A percentile compares a stretch with the other conserved stretches of the same genome.
Evolutionary conservation across 2,329 filamentous ascomycete species (phyloP).

Genomic region (Penicillium sclerotiorum): DNA sequence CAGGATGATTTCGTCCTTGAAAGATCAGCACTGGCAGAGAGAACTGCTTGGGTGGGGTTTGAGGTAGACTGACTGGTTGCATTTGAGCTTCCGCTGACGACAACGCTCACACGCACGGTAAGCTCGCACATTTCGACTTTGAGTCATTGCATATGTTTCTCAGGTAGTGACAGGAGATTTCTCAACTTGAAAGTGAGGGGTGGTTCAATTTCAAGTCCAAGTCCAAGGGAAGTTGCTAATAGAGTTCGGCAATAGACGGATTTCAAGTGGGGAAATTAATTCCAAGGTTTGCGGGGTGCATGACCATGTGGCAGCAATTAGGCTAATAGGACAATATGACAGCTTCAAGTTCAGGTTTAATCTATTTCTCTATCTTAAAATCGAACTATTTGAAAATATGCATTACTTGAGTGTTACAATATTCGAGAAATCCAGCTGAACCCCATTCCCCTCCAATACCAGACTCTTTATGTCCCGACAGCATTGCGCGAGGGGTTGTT

Average conservation of each 20-base stretch:
- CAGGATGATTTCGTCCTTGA: constrained; percentile 1
- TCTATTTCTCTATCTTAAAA: too few relatives aligned
- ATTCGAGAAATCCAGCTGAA: constrained; percentile 36
- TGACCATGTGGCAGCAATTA: too few relatives aligned
- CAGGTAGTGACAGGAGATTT: background rate
- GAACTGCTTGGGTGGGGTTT: background rate
- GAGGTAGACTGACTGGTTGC: constrained; percentile 12
- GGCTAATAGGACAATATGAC: too few relatives aligned
- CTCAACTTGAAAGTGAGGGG: background rate
- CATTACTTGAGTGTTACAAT: constrained; percentile 35
- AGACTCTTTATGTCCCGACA: constrained; percentile 53
- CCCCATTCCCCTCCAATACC: constrained; percentile 52
- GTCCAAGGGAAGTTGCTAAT: background rate
- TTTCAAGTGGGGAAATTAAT: too few relatives aligned
- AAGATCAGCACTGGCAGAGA: background rate
- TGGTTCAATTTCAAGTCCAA: background rate
- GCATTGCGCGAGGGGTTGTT: constrained; percentile 31
- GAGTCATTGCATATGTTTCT: constrained; percentile 1
- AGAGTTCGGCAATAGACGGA: background rate
- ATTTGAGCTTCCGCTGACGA: constrained; percentile 16
- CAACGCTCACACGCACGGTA: constrained; percentile 17
- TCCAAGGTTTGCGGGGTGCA: too few relatives aligned
- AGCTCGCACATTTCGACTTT: constrained; percentile 7
- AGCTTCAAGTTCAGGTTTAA: too few relatives aligned
- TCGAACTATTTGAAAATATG: too few relatives aligned